Conservation (phyloP, 805 yeast species). For the Yarrowia osloensis region DNA sequence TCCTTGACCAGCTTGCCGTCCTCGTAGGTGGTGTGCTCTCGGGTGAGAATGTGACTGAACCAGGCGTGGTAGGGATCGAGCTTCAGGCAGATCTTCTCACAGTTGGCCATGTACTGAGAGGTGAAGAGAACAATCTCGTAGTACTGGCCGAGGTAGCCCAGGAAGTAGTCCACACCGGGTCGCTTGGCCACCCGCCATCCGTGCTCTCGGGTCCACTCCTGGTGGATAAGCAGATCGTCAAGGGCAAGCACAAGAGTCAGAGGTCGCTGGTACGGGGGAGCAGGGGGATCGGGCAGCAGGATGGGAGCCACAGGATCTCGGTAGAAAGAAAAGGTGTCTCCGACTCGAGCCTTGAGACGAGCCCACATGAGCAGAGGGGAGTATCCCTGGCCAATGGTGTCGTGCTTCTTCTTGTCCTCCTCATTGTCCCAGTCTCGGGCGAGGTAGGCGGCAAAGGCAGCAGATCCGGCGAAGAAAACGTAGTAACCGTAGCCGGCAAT, state of each 20-base stretch:
- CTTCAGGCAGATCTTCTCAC: slow-evolving; percentile 81
- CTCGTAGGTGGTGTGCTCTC: slow-evolving; percentile 87
- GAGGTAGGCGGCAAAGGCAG: slow-evolving; percentile 63
- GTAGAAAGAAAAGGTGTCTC: slow-evolving; percentile 76
- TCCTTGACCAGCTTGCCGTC: slow-evolving; percentile 92
- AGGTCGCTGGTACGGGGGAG: slow-evolving; percentile 89
- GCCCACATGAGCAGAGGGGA: slow-evolving; percentile 63
- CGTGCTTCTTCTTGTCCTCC: slow-evolving; percentile 62
- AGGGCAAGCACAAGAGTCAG: slow-evolving; percentile 83
- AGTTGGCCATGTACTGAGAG: slow-evolving; percentile 79
- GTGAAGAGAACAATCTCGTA: slow-evolving; percentile 93
- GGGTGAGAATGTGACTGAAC: slow-evolving; percentile 80
- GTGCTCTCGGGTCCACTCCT: slow-evolving; percentile 84
- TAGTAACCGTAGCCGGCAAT: slow-evolving; percentile 75
- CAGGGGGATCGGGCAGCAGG: slow-evolving; percentile 89
- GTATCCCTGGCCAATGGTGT: slow-evolving; percentile 65
- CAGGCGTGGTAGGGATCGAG: slow-evolving; percentile 92
- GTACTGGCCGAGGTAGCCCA: slow-evolving; percentile 91
- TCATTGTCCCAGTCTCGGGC: slow-evolving; percentile 83
- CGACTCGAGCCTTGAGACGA: slow-evolving; percentile 70
- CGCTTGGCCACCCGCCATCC: slow-evolving; percentile 99
- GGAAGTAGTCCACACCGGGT: slow-evolving; percentile 96
- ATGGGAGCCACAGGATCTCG: slow-evolving; percentile 93
- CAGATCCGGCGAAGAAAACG: slow-evolving; percentile 49
- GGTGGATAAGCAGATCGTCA: slow-evolving; percentile 88